These are phyloP conservation scores for Hysterangium stoloniferum DNA, from an alignment of 768 basidiomycete genomes.

Conservation along the genomic window DNA sequence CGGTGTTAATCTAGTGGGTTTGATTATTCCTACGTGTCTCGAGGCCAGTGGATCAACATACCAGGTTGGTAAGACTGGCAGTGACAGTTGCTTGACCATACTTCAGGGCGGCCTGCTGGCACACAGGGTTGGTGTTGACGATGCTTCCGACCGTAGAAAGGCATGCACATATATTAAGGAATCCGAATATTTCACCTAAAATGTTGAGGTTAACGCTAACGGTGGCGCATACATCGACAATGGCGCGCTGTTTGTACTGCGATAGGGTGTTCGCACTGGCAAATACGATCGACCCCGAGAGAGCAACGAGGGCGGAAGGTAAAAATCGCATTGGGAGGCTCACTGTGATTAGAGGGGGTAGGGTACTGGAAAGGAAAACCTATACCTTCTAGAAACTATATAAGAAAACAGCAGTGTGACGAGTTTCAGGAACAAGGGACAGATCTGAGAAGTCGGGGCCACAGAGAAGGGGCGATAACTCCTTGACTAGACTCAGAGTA, in stretches of 20 bases:
- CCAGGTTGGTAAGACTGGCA: constrained; percentile 28
- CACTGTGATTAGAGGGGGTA: neutral
- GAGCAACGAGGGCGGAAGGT: neutral
- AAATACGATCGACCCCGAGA: neutral
- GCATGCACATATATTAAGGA: constrained; percentile 34
- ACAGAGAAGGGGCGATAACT: neutral
- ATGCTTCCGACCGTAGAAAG: constrained; percentile 31
- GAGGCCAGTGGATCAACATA: constrained; percentile 15
- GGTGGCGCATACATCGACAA: constrained; percentile 34
- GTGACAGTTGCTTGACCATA: constrained; percentile 26
- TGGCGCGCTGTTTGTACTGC: constrained; percentile 3
- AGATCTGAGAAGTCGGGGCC: neutral
- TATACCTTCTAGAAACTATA: neutral
- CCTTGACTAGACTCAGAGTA: neutral
- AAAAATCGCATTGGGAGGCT: neutral
- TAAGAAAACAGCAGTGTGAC: neutral
- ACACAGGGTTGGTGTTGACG: constrained; percentile 26
- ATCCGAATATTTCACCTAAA: constrained; percentile 18
- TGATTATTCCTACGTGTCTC: neutral
- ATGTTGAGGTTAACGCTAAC: constrained; percentile 27
- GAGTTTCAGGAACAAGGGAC: neutral
- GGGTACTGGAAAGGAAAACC: too few species aligned
- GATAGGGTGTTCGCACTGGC: neutral
- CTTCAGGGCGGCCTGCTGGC: constrained; percentile 22
- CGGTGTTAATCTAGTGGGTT: constrained; percentile 20